Conservation (phyloP, 1,284 basidiomycete genomes). For the Trichosporon faecale region DNA sequence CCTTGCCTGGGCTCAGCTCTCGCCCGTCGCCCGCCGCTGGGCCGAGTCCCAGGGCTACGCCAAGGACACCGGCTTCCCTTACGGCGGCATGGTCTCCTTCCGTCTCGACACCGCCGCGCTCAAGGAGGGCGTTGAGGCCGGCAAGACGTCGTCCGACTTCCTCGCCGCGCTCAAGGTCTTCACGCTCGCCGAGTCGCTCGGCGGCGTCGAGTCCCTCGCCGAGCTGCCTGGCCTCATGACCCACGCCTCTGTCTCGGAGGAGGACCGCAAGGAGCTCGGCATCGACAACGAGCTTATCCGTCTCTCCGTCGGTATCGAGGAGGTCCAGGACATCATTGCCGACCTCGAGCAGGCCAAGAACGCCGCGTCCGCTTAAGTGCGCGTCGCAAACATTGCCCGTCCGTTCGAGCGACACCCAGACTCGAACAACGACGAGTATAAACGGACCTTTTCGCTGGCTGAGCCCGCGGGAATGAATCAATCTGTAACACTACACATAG, state of each 20-base stretch:
- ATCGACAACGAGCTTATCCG: constrained; percentile 79
- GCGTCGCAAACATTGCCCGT: no score
- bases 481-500: neutral
- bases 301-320: constrained; percentile 84
- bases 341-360: constrained; percentile 71
- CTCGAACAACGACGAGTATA: neutral
- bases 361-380: constrained; percentile 23
- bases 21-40: constrained; percentile 20
- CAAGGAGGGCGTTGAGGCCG: constrained; percentile 13
- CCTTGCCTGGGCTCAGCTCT: constrained; percentile 21
- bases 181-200: constrained; percentile 82
- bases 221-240: constrained; percentile 84
- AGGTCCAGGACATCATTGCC: constrained; percentile 71
- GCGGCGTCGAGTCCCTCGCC: constrained; percentile 85
- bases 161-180: constrained; percentile 68
- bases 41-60: constrained; percentile 30
- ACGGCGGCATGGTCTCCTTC: constrained; percentile 61
- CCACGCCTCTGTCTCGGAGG: constrained; percentile 32
- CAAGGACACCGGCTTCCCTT: constrained; percentile 62
- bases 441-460: neutral
- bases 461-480: neutral
- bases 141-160: constrained; percentile 55
- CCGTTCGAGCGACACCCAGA: neutral
- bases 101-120: constrained; percentile 53
- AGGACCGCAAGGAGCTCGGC: constrained; percentile 61